Evolutionary conservation across 441 rosid genomes (phyloP).

Genomic region (Erodium moschatum): DNA sequence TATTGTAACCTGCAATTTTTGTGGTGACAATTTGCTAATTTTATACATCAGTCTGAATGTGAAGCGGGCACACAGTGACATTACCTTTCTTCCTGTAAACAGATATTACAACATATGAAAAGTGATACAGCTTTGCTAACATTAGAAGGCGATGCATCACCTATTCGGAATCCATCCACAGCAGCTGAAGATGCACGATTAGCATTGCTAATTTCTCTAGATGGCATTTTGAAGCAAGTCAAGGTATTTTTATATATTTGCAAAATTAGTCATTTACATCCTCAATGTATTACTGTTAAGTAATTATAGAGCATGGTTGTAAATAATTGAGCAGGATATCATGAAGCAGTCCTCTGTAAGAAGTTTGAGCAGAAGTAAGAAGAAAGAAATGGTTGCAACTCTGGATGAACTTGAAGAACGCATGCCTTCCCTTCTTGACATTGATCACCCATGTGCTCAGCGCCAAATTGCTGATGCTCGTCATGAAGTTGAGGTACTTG

Average conservation of each 20-base stretch:
- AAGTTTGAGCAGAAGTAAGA: slow-evolving; percentile 70
- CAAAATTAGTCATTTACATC: slow-evolving; percentile 10
- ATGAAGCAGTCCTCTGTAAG: slow-evolving; percentile 61
- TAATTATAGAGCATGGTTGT: slow-evolving; percentile 15
- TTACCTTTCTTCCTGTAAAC: slow-evolving; percentile 19
- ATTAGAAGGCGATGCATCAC: slow-evolving; percentile 59
- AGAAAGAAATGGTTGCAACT: slow-evolving; percentile 59
- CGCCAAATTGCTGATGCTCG: slow-evolving; percentile 70
- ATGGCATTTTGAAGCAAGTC: slow-evolving; percentile 86
- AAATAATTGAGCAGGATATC: slow-evolving; percentile 54
- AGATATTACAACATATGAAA: slow-evolving; percentile 96
- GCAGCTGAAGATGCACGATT: slow-evolving; percentile 95
- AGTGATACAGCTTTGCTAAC: slow-evolving; percentile 66
- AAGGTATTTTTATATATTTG: slow-evolving; percentile 44
- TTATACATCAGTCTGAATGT: slow-evolving; percentile 7
- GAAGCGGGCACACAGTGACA: slow-evolving; percentile 9
- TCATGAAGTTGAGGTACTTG: slow-evolving; percentile 55
- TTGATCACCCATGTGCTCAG: slow-evolving; percentile 92
- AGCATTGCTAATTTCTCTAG: slow-evolving; percentile 93
- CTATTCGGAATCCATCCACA: slow-evolving; percentile 71
- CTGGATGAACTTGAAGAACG: slow-evolving; percentile 73
- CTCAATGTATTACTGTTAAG: slow-evolving; percentile 11
- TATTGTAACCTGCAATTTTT: neutral
- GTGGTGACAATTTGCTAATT: slow-evolving; percentile 5
- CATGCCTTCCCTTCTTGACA: slow-evolving; percentile 95